Percentiles rank a stretch among this genome's conserved stretches.
These are phyloP conservation scores for Acephala macrosclerotiorum DNA, from an alignment of 2,329 filamentous ascomycete genomes.

Conservation along the genomic window DNA sequence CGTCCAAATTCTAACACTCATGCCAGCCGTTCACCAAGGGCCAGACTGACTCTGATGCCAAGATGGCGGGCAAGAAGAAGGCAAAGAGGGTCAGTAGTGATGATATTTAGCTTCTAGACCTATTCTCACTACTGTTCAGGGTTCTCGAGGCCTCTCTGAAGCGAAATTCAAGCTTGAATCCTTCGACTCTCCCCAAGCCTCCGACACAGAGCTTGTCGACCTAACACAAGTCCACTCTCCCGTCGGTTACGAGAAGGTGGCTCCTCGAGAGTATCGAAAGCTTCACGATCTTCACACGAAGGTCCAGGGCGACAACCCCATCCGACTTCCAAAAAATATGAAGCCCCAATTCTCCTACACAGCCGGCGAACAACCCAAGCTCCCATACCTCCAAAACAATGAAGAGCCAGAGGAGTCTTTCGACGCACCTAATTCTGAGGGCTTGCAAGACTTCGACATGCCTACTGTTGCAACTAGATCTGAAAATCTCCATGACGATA, in stretches of 20 bases:
- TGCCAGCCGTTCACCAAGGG: not conserved
- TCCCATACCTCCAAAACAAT: constrained; percentile 32
- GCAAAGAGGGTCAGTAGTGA: not conserved
- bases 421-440: not conserved
- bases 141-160: not conserved
- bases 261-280: constrained; percentile 39
- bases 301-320: constrained; percentile 34
- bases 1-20: not conserved
- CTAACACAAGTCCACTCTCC: constrained; percentile 33
- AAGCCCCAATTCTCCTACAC: constrained; percentile 39
- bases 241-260: constrained; percentile 31
- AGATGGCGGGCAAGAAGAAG: not conserved
- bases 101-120: too few species aligned
- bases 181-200: constrained; percentile 10
- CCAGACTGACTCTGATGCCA: not conserved
- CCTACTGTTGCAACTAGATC: constrained; percentile 30
- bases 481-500: constrained; percentile 49
- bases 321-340: constrained; percentile 33
- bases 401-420: constrained; percentile 2
- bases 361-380: constrained; percentile 32
- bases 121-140: not conserved
- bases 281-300: constrained; percentile 43
- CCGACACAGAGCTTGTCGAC: constrained; percentile 41
- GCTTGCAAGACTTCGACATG: constrained; percentile 26
- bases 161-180: constrained; percentile 23